Evolutionary conservation across 371 early-diverging fungal genomes (phyloP), one percentile per base, ranked within the genome.

Genomic region (Saksenaea oblongispora): DNA sequence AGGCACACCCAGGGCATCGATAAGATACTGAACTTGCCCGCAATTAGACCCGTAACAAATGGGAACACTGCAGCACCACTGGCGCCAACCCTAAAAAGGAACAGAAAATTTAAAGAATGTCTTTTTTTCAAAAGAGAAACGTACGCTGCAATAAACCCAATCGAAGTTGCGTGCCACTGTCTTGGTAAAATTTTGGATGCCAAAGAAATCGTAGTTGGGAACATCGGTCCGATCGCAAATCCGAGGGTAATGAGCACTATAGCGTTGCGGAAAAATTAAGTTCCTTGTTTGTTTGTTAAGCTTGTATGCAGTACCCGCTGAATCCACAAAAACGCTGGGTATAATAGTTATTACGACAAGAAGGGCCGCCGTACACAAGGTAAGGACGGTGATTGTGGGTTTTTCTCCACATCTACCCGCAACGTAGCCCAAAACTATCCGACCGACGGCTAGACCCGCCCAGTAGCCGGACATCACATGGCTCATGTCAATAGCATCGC

Each of bases 81-180:
- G 4, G 66, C 66, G n/a, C 75, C 74, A 36, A 71, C 54, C 14
- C 72, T 72, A 62, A 24, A 42, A 36, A 34, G 9, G 26, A 58
- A 5, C 34, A 8, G 15, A 26, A n/a, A 42, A n/a, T 27, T 0
- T 11, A 58, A 35, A 10, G 5, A 37, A 35, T 34, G 13, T 5
- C 9, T 24, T 34, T 13, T 57, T 9, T 10, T 24, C 9, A 17
- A 26, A 24, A n/a, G 54, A 54, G 15, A 41, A 35, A 57, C 69
- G 44, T 67, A 69, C 70, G 73, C 76, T 34, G 69, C 68, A 17
- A 75, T 65, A 36, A 75, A 75, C 1, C 76, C 76, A 56, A 75
- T 69, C 0, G 76, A 61, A 1, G 76, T 65, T 7, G 76, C 67
- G 42, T 72, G 73, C 59, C 70, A 51, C 10, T 57, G 31, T 24